Evolutionary conservation across 495 filamentous ascomycete genomes (phyloP), one percentile per base, ranked within the genome.

Genomic region (Aspergillus nanangensis): DNA sequence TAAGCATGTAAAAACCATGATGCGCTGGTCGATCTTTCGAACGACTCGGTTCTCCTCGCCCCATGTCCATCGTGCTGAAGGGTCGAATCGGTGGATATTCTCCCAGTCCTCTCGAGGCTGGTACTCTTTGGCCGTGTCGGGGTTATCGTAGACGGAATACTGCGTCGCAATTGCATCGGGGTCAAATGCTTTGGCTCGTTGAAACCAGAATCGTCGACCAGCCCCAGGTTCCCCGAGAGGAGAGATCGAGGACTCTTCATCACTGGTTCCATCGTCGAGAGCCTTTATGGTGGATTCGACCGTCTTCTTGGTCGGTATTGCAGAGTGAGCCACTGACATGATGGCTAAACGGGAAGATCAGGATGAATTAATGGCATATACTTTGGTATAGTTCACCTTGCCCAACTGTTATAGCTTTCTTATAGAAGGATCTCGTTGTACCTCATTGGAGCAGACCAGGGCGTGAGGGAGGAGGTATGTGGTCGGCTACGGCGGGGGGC

Each of bases 161-260:
- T 71, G 69, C 2, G 78, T 83, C 0, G 79, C 80, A 25, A 81
- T 75, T 14, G 72, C 74, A 46, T 77, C 62, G 2, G 61, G 62
- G 41, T 81, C 76, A 5, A 36, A 15, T 15, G 23, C 36, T 23
- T 19, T 55, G 25, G 25, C 25, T 7, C 25, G 25, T 29, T 29
- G 25, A 29, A 29, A 29, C 25, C 25, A 29, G 25, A 29, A 29
- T 11, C 11, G 5, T 11, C 25, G 25, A 7, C 11, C 25, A 11
- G 25, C 11, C 7, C 25, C 25, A 11, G 25, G 25, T 11, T 29
- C 25, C 5, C 25, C 25, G 5, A 29, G 25, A 5, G 25, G 25
- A 29, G 25, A 11, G 25, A 11, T 11, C 25, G 25, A 29, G 25
- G 7, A 5, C 5, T 29, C 25, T 5, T 5, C 5, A 29, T 29